Base-by-base conservation (phyloP, 2,329 filamentous ascomycete species). In the Penicillium sp. region DNA sequence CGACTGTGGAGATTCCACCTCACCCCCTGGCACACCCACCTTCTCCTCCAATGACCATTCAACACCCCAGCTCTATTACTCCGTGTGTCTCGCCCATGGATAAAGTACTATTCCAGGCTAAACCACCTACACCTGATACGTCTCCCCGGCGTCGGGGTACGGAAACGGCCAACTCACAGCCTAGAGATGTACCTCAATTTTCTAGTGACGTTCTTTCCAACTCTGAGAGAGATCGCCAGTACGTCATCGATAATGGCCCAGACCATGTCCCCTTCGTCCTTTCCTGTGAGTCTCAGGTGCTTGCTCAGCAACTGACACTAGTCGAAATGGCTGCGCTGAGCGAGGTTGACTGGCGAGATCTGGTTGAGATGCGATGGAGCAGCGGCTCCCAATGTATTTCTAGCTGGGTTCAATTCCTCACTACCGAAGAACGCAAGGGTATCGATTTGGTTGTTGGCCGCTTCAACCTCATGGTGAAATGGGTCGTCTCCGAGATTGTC, bases 401-500 rank as follows among this genome's bases (percentile, higher is more conserved):
- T 16, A 83, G 85, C 65, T 88, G 86, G 86, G 85, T 86, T 4
- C 80, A 85, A 51, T 88, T 86, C 66, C 78, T 88, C 21, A 77
- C 79, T 45, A 76, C 79, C 13, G 72, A 83, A 62, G 80, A 83
- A 44, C 81, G 79, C 21, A 80, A 78, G 48, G 86, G 86, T 29
- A 84, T 88, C 44, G 86, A 88, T 59, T 75, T 88, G 35, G 85
- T 88, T 58, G 86, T 87, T 50, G 84, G 85, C 25, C 83, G 86
- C 26, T 88, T 88, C 77, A 88, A 88, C 61, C 75, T 88, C 4
- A 83, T 88, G 61, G 85, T 87, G 58, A 88, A 88, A 74, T 88
- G 86, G 86, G 81, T 81, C 9, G 74, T 87, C 11, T 88, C 85
- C 0, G 85, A 88, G 65, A 81, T 85, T 60, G 74, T 88, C 11